These are phyloP conservation scores for Sporisorium reilianum DNA, from an alignment of 1,284 basidiomycete species.

Conservation along the genomic window DNA sequence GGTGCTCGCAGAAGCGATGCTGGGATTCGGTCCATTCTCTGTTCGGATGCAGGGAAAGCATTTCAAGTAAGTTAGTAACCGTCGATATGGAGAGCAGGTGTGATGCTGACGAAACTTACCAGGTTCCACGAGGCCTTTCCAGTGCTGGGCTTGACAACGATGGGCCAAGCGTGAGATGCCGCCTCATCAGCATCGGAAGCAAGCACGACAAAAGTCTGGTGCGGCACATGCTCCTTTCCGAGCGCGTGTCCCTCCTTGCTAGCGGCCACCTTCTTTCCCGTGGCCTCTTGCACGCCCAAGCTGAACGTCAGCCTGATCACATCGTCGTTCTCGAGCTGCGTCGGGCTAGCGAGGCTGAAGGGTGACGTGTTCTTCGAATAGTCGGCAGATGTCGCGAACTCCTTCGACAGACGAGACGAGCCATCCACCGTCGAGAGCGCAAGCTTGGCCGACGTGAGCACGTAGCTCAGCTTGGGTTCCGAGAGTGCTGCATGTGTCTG, in stretches of 20 bases:
- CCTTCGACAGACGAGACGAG: conserved; percentile 45
- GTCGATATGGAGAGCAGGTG: neutral
- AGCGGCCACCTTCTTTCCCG: conserved; percentile 13
- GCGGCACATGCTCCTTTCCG: conserved; percentile 47
- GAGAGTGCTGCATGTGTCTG: conserved; percentile 33
- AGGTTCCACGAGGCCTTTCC: conserved; percentile 54
- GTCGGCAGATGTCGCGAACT: conserved; percentile 39
- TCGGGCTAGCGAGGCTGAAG: conserved; percentile 31
- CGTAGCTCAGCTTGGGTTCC: conserved; percentile 47
- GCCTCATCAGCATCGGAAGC: conserved; percentile 17
- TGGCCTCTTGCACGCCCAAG: conserved; percentile 33
- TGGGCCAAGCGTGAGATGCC: conserved; percentile 34
- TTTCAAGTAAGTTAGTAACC: neutral
- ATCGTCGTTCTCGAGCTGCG: conserved; percentile 52
- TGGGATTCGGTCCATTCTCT: conserved; percentile 50
- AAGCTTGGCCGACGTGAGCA: conserved; percentile 47
- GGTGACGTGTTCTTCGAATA: conserved; percentile 34
- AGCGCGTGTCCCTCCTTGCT: conserved; percentile 33
- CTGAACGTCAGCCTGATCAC: conserved; percentile 49
- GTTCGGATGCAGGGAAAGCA: neutral
- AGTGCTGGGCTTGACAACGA: conserved; percentile 48
- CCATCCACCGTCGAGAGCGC: conserved; percentile 50
- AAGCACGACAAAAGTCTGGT: conserved; percentile 52
- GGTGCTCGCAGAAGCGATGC: conserved; percentile 21
- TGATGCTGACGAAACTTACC: conserved; percentile 21